These are phyloP conservation scores for Blastomyces gilchristii DNA, from an alignment of 2,329 filamentous ascomycete genomes.

Conservation along the genomic window DNA sequence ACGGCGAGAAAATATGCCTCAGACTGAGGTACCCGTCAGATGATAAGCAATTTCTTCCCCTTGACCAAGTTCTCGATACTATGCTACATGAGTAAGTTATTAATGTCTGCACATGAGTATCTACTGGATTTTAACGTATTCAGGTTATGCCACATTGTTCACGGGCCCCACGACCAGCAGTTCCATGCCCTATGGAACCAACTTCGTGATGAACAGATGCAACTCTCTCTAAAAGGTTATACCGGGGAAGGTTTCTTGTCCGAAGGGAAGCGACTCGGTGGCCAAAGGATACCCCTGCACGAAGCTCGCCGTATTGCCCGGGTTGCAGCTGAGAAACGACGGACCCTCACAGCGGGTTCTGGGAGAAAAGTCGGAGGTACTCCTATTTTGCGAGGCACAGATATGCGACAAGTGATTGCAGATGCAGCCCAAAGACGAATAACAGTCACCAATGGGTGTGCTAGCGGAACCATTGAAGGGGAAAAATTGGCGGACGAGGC, in stretches of 20 bases:
- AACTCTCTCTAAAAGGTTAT: conserved; percentile 68
- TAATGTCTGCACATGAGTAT: conserved; percentile 3
- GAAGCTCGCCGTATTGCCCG: conserved; percentile 68
- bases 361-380: conserved; percentile 64
- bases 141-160: conserved; percentile 69
- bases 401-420: conserved; percentile 63
- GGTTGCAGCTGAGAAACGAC: conserved; percentile 61
- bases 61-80: conserved; percentile 76
- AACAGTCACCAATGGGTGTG: conserved; percentile 62
- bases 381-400: conserved; percentile 46
- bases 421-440: conserved; percentile 60
- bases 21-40: conserved; percentile 69
- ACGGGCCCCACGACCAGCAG: conserved; percentile 68
- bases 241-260: conserved; percentile 83
- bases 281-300: conserved; percentile 51
- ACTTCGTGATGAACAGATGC: conserved; percentile 73
- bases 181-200: conserved; percentile 87
- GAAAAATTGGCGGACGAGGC: conserved; percentile 58
- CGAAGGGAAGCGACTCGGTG: conserved; percentile 63
- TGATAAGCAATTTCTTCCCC: conserved; percentile 62
- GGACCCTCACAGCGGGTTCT: conserved; percentile 47
- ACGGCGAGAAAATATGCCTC: conserved; percentile 68
- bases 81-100: conserved; percentile 68
- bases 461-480: conserved; percentile 56
- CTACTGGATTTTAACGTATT: conserved; percentile 13